Evolutionary conservation across 2,329 filamentous ascomycete genomes (phyloP), one percentile per base, ranked within the genome.

Genomic region (Ophiostoma quercus): DNA sequence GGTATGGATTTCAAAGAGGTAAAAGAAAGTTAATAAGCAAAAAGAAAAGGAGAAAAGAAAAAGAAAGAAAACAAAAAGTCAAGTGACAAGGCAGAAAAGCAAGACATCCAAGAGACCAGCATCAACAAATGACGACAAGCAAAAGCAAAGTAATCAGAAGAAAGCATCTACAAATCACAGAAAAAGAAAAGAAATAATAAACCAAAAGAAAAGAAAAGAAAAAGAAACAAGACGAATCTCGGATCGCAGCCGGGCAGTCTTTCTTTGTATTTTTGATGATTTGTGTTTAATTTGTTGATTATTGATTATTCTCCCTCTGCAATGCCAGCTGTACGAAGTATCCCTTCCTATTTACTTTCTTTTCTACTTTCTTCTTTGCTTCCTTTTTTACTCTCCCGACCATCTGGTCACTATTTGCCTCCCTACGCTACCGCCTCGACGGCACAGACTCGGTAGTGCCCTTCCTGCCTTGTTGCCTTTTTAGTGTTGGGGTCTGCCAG

Each of bases 191-290:
- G 2, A 25, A 54, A 25, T 4, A 25, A 25, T n/a, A 25, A 25
- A 57, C 7, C 16, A 19, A 54, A n/a, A 25, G 47, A 22, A 29
- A 12, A 57, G n/a, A 22, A 25, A 51, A 51, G 4, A 16, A 51
- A n/a, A n/a, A 6, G 14, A 51, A 51, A 51, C 7, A 51, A 22
- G 4, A 51, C 51, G 22, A 29, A 29, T 25, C 51, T 25, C 51
- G 51, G 51, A 57, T 57, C 51, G n/a, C 51, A 57, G 51, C 51
- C 51, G 51, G 51, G n/a, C 51, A 25, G n/a, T 25, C 16, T 57
- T 22, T 25, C 25, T 25, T 22, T 14, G 11, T 57, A 57, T 25
- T 25, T 3, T 25, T 57, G n/a, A 29, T 29, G 25, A 29, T 29
- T 54, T 3, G 1, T 25, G 11, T 57, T 57, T 12, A 2, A 16